Evolutionary conservation across 345 rosid genomes (phyloP).

Genomic region (Gossypium raimondii): DNA sequence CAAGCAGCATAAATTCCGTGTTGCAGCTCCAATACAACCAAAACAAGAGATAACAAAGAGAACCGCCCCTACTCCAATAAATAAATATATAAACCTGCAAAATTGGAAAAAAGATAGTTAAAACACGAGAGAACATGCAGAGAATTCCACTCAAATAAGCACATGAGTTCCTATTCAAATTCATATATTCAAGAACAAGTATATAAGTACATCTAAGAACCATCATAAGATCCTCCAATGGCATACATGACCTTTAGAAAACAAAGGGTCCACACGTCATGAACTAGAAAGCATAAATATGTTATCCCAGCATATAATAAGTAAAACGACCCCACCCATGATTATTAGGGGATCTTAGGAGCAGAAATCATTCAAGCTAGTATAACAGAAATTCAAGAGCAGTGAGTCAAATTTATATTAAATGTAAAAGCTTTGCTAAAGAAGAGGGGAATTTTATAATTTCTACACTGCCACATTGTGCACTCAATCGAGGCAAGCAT

Average conservation of each 20-base stretch:
- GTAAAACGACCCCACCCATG: not conserved
- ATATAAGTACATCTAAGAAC: not conserved
- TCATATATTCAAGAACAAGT: not conserved
- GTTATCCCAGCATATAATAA: not conserved
- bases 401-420: not conserved
- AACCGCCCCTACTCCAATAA: constrained; percentile 76
- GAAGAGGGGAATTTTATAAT: not conserved
- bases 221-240: not conserved
- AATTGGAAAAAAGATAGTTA: constrained; percentile 17
- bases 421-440: not conserved
- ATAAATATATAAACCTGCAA: constrained; percentile 91
- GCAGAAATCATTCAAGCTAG: not conserved
- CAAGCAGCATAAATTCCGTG: constrained; percentile 88
- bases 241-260: not conserved
- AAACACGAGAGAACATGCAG: constrained; percentile 2
- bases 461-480: not conserved
- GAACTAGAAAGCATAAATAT: constrained; percentile 1
- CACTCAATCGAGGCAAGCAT: not conserved
- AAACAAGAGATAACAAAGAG: constrained; percentile 80
- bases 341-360: not conserved
- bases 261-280: not conserved
- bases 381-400: not conserved
- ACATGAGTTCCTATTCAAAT: not conserved
- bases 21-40: constrained; percentile 78
- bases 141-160: not conserved